Evolutionary conservation across 768 basidiomycete species (phyloP), one percentile per base, ranked within the genome.

Genomic region (Artomyces pyxidatus): DNA sequence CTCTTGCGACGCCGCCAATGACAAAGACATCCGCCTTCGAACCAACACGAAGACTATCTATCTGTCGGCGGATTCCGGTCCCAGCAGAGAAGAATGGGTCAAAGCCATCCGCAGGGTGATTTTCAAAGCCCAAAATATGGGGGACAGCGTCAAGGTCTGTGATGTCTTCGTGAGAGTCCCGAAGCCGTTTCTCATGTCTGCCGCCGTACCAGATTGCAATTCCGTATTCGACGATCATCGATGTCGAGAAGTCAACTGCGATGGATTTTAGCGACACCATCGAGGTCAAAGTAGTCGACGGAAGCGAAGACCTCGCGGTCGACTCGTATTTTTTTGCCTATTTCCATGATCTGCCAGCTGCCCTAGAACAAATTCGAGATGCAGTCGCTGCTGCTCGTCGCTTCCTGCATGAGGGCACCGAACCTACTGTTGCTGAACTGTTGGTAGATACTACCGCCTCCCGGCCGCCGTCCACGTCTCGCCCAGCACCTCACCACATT

Each of bases 221-320:
- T 43, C 96, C 95, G 0, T 91, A 97, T 57, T 84, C 90, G 14
- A 79, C 81, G 4, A 80, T 99, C 51, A 65, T 92, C 42, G 92
- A 96, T 56, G 84, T 97, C 25, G 93, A 95, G 52, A 82, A 81
- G 60, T 88, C 88, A 7, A 76, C 81, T 1, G 87, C 88, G 1
- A 84, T 97, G 72, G 95, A 97, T 61, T 97, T 97, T 61, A 93
- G 90, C 54, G 93, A 96, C 63, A 94, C 93, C 0, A 85, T 99
- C 51, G 93, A 97, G 68, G 77, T 97, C 55, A 92, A 92, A 67
- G 90, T 93, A 11, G 72, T 88, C 46, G 89, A 94, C 66, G 85
- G 83, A 56, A 78, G 70, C 42, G 88, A 88, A 51, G 79, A 82
- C 53, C 85, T 83, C 59, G 80, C 83, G 1, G 65, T 88, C 28